Conservation (phyloP, 305 asterid species). For the Fraxinus xanthoxyloides region DNA sequence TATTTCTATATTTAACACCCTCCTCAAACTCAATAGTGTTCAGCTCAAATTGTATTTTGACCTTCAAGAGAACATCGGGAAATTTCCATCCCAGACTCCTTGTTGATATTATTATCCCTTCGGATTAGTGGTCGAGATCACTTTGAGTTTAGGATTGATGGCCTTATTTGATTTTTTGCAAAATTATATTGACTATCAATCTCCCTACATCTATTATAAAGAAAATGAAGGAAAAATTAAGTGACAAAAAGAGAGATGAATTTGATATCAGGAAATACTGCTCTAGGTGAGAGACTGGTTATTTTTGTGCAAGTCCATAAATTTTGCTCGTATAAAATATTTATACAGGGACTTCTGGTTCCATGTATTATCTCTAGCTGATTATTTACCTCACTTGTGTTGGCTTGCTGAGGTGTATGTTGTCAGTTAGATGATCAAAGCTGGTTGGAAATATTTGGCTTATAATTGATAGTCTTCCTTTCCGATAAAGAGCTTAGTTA, state of each 20-base stretch:
- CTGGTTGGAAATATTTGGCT: neutral
- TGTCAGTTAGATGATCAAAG: conserved; percentile 3
- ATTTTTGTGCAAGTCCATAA: neutral
- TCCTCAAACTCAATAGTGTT: too few relatives aligned
- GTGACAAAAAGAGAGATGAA: neutral
- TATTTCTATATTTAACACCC: too few relatives aligned
- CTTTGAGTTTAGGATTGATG: neutral
- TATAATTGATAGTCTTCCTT: neutral
- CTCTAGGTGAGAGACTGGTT: neutral
- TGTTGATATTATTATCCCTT: neutral
- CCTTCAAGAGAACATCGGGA: neutral
- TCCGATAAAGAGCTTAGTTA: neutral
- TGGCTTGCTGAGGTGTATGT: neutral
- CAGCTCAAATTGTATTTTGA: neutral
- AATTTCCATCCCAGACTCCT: conserved; percentile 1
- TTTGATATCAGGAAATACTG: neutral
- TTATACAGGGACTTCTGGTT: neutral
- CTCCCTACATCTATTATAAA: neutral
- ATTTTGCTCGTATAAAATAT: neutral
- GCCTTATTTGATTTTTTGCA: neutral
- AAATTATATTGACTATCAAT: neutral
- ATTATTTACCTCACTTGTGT: neutral
- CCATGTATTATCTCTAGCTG: neutral
- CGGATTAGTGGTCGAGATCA: neutral
- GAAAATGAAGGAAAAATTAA: neutral